These are phyloP conservation scores for Podospora anserina DNA, from an alignment of 495 filamentous ascomycete species.

Conservation along the genomic window DNA sequence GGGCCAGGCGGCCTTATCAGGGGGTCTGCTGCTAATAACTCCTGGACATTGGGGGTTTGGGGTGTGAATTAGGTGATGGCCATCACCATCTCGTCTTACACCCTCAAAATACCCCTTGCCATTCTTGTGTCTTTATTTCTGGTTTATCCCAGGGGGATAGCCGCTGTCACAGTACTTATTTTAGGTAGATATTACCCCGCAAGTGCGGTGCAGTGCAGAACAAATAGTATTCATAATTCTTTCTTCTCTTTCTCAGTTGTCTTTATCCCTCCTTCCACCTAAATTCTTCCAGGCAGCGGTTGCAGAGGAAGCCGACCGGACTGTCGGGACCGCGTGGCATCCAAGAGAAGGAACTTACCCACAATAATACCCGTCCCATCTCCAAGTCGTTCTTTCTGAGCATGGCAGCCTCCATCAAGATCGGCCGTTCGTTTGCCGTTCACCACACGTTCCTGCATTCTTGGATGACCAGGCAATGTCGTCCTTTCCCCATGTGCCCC, in stretches of 20 bases:
- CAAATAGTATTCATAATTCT: not conserved
- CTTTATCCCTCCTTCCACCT: not conserved
- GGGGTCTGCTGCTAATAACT: constrained; percentile 51
- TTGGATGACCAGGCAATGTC: not conserved
- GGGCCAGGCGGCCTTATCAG: constrained; percentile 54
- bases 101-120: not conserved
- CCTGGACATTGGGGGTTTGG: constrained; percentile 81
- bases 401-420: not conserved
- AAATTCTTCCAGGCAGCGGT: not conserved
- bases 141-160: not conserved
- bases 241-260: not conserved
- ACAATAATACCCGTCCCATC: not conserved
- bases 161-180: not conserved
- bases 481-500: not conserved
- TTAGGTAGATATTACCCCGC: not conserved
- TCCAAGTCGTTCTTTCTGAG: not conserved
- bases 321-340: not conserved
- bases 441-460: not conserved
- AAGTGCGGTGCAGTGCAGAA: not conserved
- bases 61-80: constrained; percentile 34
- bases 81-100: not conserved
- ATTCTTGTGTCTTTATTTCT: not conserved
- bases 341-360: not conserved
- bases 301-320: not conserved
- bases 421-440: not conserved